Evolutionary conservation across 352 stramenopile genomes (phyloP).

Genomic region (Phytophthora podocarpi): DNA sequence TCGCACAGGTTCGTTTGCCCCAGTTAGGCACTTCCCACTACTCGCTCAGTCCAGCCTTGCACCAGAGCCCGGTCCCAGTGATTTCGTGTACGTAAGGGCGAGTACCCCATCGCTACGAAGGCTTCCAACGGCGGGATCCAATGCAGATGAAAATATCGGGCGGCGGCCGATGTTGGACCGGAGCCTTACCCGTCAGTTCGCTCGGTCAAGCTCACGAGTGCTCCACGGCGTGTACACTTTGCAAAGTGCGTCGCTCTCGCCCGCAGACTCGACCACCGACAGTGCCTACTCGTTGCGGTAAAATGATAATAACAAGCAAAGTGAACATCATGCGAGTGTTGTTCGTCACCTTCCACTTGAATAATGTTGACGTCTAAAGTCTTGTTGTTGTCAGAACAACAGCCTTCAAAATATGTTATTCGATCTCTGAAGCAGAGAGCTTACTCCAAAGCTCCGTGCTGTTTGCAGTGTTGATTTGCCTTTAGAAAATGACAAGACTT

Average conservation of each 20-base stretch:
- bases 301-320: too few species aligned
- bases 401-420: too few species aligned
- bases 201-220: constrained; percentile 16
- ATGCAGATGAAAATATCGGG: neutral
- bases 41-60: constrained; percentile 23
- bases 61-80: constrained; percentile 20
- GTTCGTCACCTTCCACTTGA: too few species aligned
- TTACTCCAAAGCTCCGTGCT: too few species aligned
- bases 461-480: too few species aligned
- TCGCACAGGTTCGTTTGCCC: neutral
- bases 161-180: constrained; percentile 1
- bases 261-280: constrained; percentile 3
- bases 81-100: constrained; percentile 16
- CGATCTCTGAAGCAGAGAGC: too few species aligned
- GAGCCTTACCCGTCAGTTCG: constrained; percentile 4
- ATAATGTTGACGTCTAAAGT: too few species aligned
- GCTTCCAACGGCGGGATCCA: constrained; percentile 2
- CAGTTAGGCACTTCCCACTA: constrained; percentile 15
- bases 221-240: constrained; percentile 27
- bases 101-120: constrained; percentile 10
- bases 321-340: too few species aligned
- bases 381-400: too few species aligned
- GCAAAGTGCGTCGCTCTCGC: neutral
- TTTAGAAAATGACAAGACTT: too few species aligned
- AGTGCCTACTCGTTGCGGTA: constrained; percentile 1